A percentile compares a stretch with the other conserved stretches of the same genome.
Conservation (phyloP, 257 asterid species). For the Solanum medicagineum region DNA sequence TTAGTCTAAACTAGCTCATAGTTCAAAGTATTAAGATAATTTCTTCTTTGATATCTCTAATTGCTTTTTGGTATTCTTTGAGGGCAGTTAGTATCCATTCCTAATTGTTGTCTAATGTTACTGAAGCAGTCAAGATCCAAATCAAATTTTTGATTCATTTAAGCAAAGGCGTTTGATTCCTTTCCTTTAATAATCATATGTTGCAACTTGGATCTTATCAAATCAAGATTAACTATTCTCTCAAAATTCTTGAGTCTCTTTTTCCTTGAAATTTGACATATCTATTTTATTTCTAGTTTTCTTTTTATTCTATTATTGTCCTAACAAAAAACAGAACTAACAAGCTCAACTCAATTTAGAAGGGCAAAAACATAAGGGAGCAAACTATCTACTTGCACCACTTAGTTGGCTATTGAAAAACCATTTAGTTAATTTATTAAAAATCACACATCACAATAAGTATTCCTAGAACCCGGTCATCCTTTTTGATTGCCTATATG, state of each 20-base stretch:
- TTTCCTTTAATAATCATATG: neutral
- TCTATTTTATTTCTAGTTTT: neutral
- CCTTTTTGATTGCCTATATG: neutral
- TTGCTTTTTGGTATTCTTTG: neutral
- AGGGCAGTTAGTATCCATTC: neutral
- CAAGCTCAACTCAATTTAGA: neutral
- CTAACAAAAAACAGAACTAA: neutral
- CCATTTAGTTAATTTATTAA: neutral
- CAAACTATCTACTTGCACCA: neutral
- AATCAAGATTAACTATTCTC: neutral
- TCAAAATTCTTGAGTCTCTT: neutral
- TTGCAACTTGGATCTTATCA: neutral
- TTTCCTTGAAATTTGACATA: neutral
- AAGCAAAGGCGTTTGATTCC: neutral
- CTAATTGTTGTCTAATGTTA: neutral
- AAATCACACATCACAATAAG: neutral
- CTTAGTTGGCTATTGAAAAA: neutral
- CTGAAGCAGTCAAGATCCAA: neutral
- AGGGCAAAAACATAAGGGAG: neutral
- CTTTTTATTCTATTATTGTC: neutral
- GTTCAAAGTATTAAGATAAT: neutral
- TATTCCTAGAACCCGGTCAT: neutral
- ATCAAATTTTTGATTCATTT: neutral
- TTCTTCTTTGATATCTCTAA: neutral
- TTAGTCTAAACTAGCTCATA: neutral